phyloP scores from a whole-genome alignment of 306 rosid species.

The Prunus davidiana region DNA sequence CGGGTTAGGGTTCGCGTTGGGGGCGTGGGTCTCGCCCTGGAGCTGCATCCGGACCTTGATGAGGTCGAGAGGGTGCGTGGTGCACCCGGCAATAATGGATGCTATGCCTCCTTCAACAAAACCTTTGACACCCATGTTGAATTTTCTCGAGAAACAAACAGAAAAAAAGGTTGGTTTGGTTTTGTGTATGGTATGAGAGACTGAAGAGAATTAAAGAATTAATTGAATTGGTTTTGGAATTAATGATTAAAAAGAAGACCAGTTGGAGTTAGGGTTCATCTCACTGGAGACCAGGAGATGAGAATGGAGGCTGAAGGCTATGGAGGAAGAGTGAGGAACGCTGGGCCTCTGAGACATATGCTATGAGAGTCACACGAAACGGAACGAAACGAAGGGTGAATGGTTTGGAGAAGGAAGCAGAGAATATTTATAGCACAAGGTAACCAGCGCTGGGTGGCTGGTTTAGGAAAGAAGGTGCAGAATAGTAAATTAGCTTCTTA shows the following conservation, averaged over 20 bases:
- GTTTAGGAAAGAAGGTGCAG: neutral
- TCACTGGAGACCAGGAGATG: slow-evolving; percentile 91
- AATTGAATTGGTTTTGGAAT: too few species aligned
- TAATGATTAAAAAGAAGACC: slow-evolving; percentile 18
- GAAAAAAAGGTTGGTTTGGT: neutral
- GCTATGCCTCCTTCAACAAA: slow-evolving; percentile 77
- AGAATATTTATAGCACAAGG: slow-evolving; percentile 18
- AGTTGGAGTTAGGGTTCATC: slow-evolving; percentile 61
- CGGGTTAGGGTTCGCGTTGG: slow-evolving; percentile 30
- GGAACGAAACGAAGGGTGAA: neutral
- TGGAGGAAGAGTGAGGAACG: slow-evolving; percentile 67
- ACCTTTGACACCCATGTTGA: slow-evolving; percentile 61
- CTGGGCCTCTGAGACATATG: slow-evolving; percentile 75
- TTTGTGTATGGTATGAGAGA: neutral
- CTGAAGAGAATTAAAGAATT: too few species aligned
- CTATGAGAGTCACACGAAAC: slow-evolving; percentile 4
- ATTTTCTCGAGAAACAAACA: slow-evolving; percentile 13
- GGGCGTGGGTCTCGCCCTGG: slow-evolving; percentile 52
- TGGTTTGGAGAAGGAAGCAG: neutral
- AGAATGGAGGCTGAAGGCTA: slow-evolving; percentile 71
- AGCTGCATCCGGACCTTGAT: slow-evolving; percentile 87
- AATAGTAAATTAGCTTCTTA: neutral
- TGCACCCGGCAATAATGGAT: slow-evolving; percentile 65
- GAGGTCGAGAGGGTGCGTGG: slow-evolving; percentile 71
- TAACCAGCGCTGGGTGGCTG: neutral